Conservation (phyloP, 2,329 filamentous ascomycete species). For the Aaosphaeria pasadenensis region DNA sequence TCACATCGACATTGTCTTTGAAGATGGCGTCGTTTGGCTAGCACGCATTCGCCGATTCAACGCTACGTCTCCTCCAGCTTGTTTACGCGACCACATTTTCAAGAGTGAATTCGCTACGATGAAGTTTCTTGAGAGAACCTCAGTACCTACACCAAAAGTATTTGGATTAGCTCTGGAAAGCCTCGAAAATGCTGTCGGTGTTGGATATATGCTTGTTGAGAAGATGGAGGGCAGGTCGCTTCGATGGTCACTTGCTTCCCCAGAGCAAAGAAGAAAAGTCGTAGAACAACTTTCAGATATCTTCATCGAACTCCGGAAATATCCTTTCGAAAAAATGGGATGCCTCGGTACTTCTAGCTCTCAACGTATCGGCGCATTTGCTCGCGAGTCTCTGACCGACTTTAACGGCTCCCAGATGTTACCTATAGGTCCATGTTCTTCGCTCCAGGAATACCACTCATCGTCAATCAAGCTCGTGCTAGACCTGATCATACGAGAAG, state of each 20-base stretch:
- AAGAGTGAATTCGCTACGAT: background rate
- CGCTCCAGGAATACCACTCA: background rate
- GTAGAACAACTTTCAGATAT: constrained; percentile 40
- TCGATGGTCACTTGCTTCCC: background rate
- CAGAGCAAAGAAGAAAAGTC: constrained; percentile 22
- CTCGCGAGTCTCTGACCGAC: background rate
- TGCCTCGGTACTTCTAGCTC: constrained; percentile 10
- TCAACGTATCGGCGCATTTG: background rate
- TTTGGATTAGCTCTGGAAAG: background rate
- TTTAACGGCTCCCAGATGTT: background rate
- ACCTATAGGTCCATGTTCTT: background rate
- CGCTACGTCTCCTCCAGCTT: background rate
- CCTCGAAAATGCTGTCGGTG: background rate
- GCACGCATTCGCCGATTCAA: background rate
- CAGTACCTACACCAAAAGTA: background rate
- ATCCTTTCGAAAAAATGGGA: constrained; percentile 37
- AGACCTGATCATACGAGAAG: background rate
- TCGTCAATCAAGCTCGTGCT: background rate
- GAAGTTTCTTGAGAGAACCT: background rate
- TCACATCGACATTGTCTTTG: background rate
- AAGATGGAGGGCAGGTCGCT: background rate
- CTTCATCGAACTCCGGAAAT: constrained; percentile 38
- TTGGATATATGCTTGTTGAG: background rate
- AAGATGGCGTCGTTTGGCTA: background rate
- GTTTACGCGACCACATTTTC: background rate